These are phyloP conservation scores for Oemleria cerasiformis DNA, from an alignment of 306 rosid genomes.

Conservation along the genomic window DNA sequence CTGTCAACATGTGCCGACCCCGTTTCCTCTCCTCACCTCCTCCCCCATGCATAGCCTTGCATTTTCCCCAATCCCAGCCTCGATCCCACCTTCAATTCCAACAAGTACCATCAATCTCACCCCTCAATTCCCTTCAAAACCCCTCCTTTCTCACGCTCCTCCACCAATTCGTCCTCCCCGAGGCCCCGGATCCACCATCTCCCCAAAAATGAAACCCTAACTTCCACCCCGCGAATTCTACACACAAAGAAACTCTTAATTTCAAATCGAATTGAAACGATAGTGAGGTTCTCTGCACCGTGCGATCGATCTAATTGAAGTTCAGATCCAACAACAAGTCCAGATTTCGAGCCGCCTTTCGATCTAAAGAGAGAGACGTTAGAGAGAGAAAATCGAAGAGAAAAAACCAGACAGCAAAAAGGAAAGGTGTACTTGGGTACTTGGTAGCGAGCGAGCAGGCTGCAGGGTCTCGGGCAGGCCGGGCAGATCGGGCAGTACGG, in stretches of 20 bases:
- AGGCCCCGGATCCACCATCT: conserved; percentile 38
- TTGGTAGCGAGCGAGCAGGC: conserved; percentile 20
- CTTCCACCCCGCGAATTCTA: background rate
- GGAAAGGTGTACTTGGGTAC: conserved; percentile 44
- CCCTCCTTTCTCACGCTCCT: background rate
- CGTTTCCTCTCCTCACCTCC: conserved; percentile 53
- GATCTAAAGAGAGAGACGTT: conserved; percentile 29
- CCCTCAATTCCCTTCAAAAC: conserved; percentile 9
- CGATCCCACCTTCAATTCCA: conserved; percentile 39
- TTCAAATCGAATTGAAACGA: background rate
- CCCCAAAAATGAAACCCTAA: conserved; percentile 22
- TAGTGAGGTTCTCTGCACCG: conserved; percentile 6
- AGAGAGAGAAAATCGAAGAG: conserved; percentile 36
- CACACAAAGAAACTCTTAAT: conserved; percentile 14
- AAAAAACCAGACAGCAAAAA: conserved; percentile 21
- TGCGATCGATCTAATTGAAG: conserved; percentile 20
- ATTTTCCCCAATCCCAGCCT: conserved; percentile 60
- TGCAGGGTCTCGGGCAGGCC: conserved; percentile 28
- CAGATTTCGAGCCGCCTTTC: conserved; percentile 39
- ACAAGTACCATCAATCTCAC: conserved; percentile 43
- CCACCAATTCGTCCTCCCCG: background rate
- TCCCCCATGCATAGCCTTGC: conserved; percentile 74
- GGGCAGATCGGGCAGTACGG: conserved; percentile 51
- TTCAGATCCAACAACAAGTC: conserved; percentile 31
- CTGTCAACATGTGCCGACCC: conserved; percentile 62